phyloP scores from a whole-genome alignment of 2,329 filamentous ascomycete genomes.

The Pyricularia pennisetigena region DNA sequence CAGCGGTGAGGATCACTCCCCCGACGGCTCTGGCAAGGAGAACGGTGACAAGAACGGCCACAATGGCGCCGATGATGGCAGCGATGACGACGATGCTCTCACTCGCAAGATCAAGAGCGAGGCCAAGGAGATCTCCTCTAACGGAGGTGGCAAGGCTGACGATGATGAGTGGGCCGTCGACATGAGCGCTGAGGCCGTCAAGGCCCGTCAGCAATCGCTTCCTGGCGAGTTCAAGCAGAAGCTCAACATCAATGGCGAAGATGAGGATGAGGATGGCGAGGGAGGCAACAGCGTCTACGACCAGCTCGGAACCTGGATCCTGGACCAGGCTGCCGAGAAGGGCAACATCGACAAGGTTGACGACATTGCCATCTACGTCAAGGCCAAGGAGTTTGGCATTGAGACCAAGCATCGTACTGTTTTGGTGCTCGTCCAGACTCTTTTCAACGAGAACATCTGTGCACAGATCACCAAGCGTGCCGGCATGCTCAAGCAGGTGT shows the following conservation, averaged over 20 bases:
- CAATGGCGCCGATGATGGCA: conserved; percentile 56
- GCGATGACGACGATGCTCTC: conserved; percentile 63
- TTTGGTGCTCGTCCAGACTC: conserved; percentile 81
- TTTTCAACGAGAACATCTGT: conserved; percentile 85
- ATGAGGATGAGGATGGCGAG: conserved; percentile 73
- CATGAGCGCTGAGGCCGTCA: conserved; percentile 90
- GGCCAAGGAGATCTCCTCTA: conserved; percentile 20
- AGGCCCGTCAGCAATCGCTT: conserved; percentile 84
- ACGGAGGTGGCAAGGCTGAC: conserved; percentile 27
- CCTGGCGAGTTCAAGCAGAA: conserved; percentile 92
- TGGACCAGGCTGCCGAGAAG: conserved; percentile 59
- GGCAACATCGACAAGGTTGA: conserved; percentile 70
- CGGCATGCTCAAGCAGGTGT: conserved; percentile 75
- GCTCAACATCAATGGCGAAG: conserved; percentile 68
- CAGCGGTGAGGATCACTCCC: conserved; percentile 50
- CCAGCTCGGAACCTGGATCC: conserved; percentile 87
- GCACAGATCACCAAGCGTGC: conserved; percentile 80
- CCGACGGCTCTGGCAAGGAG: conserved; percentile 31
- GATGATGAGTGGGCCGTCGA: conserved; percentile 95
- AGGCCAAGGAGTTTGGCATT: conserved; percentile 93
- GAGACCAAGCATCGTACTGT: conserved; percentile 91
- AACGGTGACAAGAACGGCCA: conserved; percentile 31
- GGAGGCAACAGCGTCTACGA: conserved; percentile 73
- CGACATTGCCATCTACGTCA: conserved; percentile 87
- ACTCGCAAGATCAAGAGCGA: conserved; percentile 70